Evolutionary conservation across 768 basidiomycete genomes (phyloP).

Genomic region (Albatrellus ellisii): DNA sequence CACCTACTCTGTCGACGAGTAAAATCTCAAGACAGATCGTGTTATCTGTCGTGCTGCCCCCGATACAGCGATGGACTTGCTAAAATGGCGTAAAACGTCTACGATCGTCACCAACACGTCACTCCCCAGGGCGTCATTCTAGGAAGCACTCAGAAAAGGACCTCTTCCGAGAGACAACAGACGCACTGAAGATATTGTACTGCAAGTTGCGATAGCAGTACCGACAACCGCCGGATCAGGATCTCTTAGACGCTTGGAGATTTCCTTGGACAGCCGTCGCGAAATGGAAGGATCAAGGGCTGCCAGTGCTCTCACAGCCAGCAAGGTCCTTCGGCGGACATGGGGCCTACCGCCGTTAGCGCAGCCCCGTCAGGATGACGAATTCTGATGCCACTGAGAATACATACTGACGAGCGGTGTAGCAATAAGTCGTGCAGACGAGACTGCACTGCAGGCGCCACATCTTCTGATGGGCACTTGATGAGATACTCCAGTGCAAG

Average conservation of each 20-base stretch:
- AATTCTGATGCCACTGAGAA: background rate
- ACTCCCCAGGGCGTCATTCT: conserved; percentile 8
- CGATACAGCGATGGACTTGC: conserved; percentile 1
- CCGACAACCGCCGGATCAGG: conserved; percentile 7
- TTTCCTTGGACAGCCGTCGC: conserved; percentile 6
- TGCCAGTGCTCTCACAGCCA: conserved; percentile 8
- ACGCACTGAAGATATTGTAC: conserved; percentile 8
- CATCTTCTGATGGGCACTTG: conserved; percentile 44
- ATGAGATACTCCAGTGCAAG: conserved; percentile 64
- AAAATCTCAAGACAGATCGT: conserved; percentile 5
- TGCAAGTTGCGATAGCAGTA: conserved; percentile 7
- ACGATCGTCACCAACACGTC: conserved; percentile 2
- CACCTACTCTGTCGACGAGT: conserved; percentile 6
- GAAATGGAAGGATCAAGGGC: conserved; percentile 5
- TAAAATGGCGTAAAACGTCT: conserved; percentile 1
- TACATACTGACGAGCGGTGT: conserved; percentile 62
- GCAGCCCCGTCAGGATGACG: background rate
- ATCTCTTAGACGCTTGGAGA: conserved; percentile 9
- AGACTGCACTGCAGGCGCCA: conserved; percentile 63
- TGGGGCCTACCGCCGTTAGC: background rate
- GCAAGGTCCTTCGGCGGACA: conserved; percentile 6
- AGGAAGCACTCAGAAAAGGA: background rate
- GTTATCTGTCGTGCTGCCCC: conserved; percentile 3
- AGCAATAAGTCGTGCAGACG: conserved; percentile 53
- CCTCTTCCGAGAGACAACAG: background rate